Conservation (phyloP, 2,329 filamentous ascomycete genomes). For the Sporothrix dimorphospora region DNA sequence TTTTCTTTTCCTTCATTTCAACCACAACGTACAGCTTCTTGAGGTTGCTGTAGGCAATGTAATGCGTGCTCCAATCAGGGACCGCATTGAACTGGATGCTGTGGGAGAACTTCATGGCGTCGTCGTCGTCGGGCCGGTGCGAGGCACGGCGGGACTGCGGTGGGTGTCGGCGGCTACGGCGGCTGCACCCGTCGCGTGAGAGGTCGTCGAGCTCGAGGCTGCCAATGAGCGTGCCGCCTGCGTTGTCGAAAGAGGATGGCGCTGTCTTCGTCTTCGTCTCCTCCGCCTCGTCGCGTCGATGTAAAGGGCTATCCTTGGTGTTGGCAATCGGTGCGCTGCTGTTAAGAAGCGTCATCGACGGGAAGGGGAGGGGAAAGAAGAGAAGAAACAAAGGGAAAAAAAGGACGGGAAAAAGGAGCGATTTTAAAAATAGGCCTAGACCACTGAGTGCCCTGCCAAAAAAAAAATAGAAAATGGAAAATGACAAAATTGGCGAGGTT, state of each 20-base stretch:
- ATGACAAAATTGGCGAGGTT: constrained; percentile 6
- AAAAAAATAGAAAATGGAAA: constrained; percentile 6
- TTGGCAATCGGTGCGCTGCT: constrained; percentile 8
- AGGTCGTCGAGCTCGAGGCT: constrained; percentile 24
- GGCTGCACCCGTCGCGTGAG: not conserved
- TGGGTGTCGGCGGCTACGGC: not conserved
- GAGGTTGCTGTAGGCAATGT: constrained; percentile 97
- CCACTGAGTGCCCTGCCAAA: not conserved
- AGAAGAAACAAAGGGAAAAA: not conserved
- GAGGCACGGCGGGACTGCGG: constrained; percentile 13
- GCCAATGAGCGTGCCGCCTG: constrained; percentile 1
- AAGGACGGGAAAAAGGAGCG: not conserved
- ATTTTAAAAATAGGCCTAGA: not conserved
- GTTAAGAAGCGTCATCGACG: constrained; percentile 22
- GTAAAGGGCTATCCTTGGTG: not conserved
- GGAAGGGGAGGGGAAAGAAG: not conserved
- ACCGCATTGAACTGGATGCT: constrained; percentile 99
- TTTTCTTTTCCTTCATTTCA: too few species aligned
- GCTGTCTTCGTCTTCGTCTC: not conserved
- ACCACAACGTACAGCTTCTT: constrained; percentile 81
- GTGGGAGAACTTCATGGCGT: constrained; percentile 95
- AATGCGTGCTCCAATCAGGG: constrained; percentile 98
- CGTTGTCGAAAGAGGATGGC: not conserved
- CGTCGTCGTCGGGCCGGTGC: constrained; percentile 47
- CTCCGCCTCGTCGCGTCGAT: not conserved